These are phyloP conservation scores for Pleurotus djamor DNA, from an alignment of 768 basidiomycete genomes.

Conservation along the genomic window DNA sequence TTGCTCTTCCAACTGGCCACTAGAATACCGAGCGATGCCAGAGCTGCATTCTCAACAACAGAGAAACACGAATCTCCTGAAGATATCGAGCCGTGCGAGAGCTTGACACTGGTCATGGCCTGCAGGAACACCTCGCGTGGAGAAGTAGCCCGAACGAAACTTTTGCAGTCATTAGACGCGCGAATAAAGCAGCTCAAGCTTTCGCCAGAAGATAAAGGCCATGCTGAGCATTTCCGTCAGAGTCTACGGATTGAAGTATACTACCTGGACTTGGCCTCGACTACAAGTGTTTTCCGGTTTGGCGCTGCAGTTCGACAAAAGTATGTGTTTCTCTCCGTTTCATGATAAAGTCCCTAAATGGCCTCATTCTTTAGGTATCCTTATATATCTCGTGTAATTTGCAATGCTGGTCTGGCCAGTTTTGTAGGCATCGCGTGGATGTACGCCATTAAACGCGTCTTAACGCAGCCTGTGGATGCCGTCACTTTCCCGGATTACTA, in stretches of 20 bases:
- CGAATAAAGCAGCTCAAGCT: conserved; percentile 39
- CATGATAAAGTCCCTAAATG: conserved; percentile 1
- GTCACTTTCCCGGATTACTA: conserved; percentile 58
- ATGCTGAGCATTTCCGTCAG: conserved; percentile 55
- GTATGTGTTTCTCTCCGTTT: conserved; percentile 28
- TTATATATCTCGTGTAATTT: conserved; percentile 78
- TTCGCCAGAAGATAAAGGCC: conserved; percentile 40
- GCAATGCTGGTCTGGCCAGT: conserved; percentile 73
- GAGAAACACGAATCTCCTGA: neutral
- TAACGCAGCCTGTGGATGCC: conserved; percentile 46
- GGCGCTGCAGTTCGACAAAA: conserved; percentile 46
- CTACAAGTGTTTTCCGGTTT: conserved; percentile 63
- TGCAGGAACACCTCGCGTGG: conserved; percentile 70
- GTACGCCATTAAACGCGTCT: conserved; percentile 14
- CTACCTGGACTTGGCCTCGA: conserved; percentile 59
- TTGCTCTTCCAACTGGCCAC: conserved; percentile 68
- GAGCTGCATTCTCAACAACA: conserved; percentile 20
- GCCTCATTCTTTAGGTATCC: conserved; percentile 51
- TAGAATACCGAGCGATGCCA: conserved; percentile 45
- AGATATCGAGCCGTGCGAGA: conserved; percentile 34
- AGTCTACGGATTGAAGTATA: conserved; percentile 62
- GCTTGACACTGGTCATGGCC: conserved; percentile 76
- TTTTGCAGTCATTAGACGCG: conserved; percentile 52
- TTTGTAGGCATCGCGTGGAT: conserved; percentile 55
- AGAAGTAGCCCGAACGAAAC: conserved; percentile 52